Evolutionary conservation across 345 rosid genomes (phyloP), one percentile per base, ranked within the genome.

Genomic region (Arabidopsis suecica): DNA sequence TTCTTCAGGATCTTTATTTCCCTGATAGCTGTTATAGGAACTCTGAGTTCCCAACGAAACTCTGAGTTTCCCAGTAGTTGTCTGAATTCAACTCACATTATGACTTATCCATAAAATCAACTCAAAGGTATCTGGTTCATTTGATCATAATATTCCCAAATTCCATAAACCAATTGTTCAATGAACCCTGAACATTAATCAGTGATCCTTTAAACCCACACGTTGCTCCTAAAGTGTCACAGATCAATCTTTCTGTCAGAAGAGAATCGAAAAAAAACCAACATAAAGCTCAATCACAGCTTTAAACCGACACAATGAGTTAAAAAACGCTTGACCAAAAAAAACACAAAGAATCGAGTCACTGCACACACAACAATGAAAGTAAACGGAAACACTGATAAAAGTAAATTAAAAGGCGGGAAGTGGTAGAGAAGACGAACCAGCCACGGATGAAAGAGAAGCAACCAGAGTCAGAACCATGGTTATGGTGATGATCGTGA

Each of bases 1-100:
- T 85, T 83, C 83, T 85, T 85, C 37, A 85, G 82, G 72, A 85
- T 83, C 41, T 85, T 85, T 0, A 85, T 85, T 71, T 83, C 85
- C 11, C 88, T 61, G 13, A 85, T 85, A 69, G 86, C 88, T 50
- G 88, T 83, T 40, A 85, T 83, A 23, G 88, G 88, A 30, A 85
- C n/a, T 45, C 65, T 45, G 59, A 12, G 12, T 64, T 42, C 34
- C 8, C 5, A 10, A 51, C 9, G 11, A 36, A 64, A 73, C 33
- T 50, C 32, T 12, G 64, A 32, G 18, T 50, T 30, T 36, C 33
- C 18, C 10, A 57, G n/a, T 13, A 68, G 38, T 1, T 40, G 68
- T 59, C 62, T 34, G 50, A 60, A 60, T 68, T 68, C 73, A 68
- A 60, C 62, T 60, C 61, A 68, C 40, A 20, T 14, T 28, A 61